Evolutionary conservation across 805 yeast species (phyloP).

Genomic region (Hanseniaspora guilliermondii): DNA sequence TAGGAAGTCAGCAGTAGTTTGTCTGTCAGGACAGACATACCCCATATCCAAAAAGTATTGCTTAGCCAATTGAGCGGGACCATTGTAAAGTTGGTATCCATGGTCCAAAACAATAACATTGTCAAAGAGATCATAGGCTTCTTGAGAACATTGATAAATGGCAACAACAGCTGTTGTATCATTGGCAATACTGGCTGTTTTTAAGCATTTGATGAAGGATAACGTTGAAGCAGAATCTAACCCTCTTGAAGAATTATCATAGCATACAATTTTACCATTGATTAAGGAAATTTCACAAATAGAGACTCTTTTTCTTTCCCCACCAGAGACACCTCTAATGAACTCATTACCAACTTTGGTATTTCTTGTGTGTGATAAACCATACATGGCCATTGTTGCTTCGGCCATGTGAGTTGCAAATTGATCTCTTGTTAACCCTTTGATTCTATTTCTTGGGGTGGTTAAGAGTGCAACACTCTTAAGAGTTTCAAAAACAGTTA

Average conservation of each 20-base stretch:
- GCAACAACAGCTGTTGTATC: slow-evolving; percentile 49
- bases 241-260: slow-evolving; percentile 57
- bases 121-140: slow-evolving; percentile 42
- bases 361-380: slow-evolving; percentile 42
- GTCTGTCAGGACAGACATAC: slow-evolving; percentile 42
- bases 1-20: slow-evolving; percentile 48
- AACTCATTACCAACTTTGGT: slow-evolving; percentile 57
- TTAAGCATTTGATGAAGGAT: slow-evolving; percentile 43
- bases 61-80: slow-evolving; percentile 36
- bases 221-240: slow-evolving; percentile 51
- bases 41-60: slow-evolving; percentile 43
- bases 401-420: slow-evolving; percentile 39
- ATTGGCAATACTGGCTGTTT: slow-evolving; percentile 37
- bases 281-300: slow-evolving; percentile 47
- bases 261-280: slow-evolving; percentile 40
- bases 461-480: slow-evolving; percentile 42
- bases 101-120: slow-evolving; percentile 43
- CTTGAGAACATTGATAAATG: slow-evolving; percentile 47
- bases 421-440: slow-evolving; percentile 37
- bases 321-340: slow-evolving; percentile 63
- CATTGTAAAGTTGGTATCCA: slow-evolving; percentile 46
- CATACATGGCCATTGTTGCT: slow-evolving; percentile 43
- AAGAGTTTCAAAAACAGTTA: slow-evolving; percentile 51
- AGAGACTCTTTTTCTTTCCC: slow-evolving; percentile 65
- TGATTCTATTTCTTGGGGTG: slow-evolving; percentile 46